Base-by-base conservation (phyloP, 192 early-diverging fungal species). In the Phlyctochytrium arcticum region DNA sequence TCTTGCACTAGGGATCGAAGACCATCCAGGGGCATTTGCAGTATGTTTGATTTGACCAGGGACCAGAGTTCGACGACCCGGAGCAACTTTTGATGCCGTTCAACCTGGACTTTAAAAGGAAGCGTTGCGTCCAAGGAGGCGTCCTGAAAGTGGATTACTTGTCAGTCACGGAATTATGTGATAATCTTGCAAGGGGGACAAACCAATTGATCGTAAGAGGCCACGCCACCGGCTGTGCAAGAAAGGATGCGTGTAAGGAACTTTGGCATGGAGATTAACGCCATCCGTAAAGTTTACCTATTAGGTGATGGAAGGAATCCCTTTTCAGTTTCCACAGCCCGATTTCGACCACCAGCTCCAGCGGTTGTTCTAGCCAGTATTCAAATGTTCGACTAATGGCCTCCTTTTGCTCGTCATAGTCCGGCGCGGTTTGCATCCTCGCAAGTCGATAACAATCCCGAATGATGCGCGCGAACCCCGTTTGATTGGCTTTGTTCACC, bases 321-420 rank as follows among this genome's bases (percentile, higher is more conserved):
- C 68, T 24, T 50, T 62, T 75, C 36, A 77, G 56, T 37, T 77
- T 77, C 68, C 65, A 63, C 10, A 77, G 58, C 3, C 75, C 75
- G 21, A 68, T 61, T 39, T 75, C 75, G 7, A 77, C 73, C 53
- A 75, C 46, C 19, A 66, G 24, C 46, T 77, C 75, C 58, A 75
- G 21, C 21, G 75, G 75, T 37, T 75, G 57, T 32, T 75, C 70
- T 1, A 75, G 46, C 75, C 75, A 77, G 47, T 68, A 75, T 12
- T 77, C 69, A 35, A 77, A 72, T 1, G 60, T 71, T 10, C 60
- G 65, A 3, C 48, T 48, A 1, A 75, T 66, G 6, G 59, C 49
- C 21, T 76, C 73, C 31, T 51, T 42, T 44, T 68, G 68, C 3
- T 77, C 72, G n/a, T 74, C 55, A 9, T n/a, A 55, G 36, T 75